Evolutionary conservation across 225 moss, liverwort and hornwort genomes (phyloP), one percentile per base, ranked within the genome.

Genomic region (Ulota crispa): DNA sequence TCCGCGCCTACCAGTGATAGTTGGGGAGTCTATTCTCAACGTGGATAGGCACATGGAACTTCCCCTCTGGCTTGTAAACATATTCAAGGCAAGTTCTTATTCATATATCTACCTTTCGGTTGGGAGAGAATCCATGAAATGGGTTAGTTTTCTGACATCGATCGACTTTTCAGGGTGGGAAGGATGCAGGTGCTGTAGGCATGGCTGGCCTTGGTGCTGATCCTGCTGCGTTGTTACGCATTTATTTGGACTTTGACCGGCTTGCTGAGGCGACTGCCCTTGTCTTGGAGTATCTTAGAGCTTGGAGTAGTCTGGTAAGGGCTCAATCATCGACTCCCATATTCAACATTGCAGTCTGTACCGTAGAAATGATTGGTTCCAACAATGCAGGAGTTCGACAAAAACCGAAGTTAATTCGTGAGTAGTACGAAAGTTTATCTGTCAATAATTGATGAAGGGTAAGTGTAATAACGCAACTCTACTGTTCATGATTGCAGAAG

Each of bases 21-120:
- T 99, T 69, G 96, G 94, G 72, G 92, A 99, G 74, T 93, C 99
- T 8, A 99, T 99, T 68, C 81, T 99, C 34, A 93, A 92, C 62
- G 93, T 96, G 64, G 94, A 99, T 73, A 94, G 85, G 87, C 86
- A 92, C 63, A 99, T 99, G 99, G 99, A 96, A 75, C 93, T 99
- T 84, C 99, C 99, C 34, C 96, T 95, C 20, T 99, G 99, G 99
- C 91, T 99, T 78, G 88, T 99, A 31, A 93, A 90, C 74, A 86
- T 92, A 64, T 99, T 99, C 81, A 96, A 94, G 92, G 92, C 72
- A 87, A 85, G 85, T 78, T 43, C 39, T 24, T 28, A 30, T 50
- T 72, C 47, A 18, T 2, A 26, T 26, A 27, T 65, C 39, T 24
- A 31, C 47, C 63, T 73, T 54, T 30, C 4, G 37, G 31, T 78